Percentiles rank a stretch among this genome's conserved stretches.
Conservation (phyloP, 2,329 filamentous ascomycete species). For the Colletotrichum trifolii region DNA sequence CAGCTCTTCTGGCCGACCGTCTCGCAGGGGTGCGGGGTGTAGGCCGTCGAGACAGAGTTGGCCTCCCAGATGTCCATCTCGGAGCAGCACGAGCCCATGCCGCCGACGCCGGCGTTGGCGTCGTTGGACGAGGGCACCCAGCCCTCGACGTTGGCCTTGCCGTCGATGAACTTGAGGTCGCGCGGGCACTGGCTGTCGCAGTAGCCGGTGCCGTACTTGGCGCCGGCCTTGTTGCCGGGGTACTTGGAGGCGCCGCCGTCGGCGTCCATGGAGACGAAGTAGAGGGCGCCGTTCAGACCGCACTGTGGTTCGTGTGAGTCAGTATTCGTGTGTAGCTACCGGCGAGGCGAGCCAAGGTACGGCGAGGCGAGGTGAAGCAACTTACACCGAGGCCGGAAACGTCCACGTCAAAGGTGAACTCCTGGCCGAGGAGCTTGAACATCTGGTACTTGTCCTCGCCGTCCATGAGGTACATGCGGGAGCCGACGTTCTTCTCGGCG, state of each 20-base stretch:
- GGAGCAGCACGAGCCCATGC: constrained; percentile 67
- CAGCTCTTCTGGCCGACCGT: constrained; percentile 62
- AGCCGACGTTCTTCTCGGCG: constrained; percentile 60
- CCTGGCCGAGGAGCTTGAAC: constrained; percentile 61
- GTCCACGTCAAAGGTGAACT: constrained; percentile 80
- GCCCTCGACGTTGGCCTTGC: constrained; percentile 63
- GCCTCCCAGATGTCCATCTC: constrained; percentile 75
- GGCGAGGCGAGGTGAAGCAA: not conserved
- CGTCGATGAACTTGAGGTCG: constrained; percentile 68
- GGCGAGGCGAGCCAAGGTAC: not conserved
- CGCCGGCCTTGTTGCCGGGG: constrained; percentile 61
- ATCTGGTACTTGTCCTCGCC: constrained; percentile 66
- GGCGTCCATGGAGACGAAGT: constrained; percentile 71
- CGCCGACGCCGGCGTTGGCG: constrained; percentile 62
- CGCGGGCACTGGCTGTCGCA: constrained; percentile 64
- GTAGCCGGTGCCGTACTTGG: constrained; percentile 69
- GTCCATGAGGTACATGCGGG: constrained; percentile 73
- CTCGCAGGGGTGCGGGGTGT: constrained; percentile 74
- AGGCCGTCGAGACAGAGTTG: constrained; percentile 71
- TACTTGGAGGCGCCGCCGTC: constrained; percentile 65
- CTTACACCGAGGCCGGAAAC: constrained; percentile 64
- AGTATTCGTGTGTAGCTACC: not conserved
- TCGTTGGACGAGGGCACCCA: constrained; percentile 64
- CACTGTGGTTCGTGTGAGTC: constrained; percentile 56
- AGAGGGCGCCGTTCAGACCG: constrained; percentile 78